Evolutionary conservation across 108 stramenopile genomes (phyloP).

Genomic region (Nitzschia inconspicua): DNA sequence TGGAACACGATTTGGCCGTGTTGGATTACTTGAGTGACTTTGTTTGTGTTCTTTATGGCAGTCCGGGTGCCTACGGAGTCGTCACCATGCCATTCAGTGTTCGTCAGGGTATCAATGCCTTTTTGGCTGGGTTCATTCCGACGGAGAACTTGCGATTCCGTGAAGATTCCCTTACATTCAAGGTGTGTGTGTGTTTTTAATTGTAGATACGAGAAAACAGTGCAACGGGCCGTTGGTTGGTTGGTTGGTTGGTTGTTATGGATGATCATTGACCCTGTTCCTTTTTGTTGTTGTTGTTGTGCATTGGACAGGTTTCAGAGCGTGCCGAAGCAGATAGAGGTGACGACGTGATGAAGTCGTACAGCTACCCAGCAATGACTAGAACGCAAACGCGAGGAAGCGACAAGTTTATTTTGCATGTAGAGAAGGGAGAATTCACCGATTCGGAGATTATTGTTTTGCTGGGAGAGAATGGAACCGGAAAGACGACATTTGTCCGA

Average conservation of each 20-base stretch:
- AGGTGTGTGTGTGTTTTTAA: conserved; percentile 77
- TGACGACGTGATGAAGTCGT: conserved; percentile 69
- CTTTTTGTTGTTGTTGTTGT: conserved; percentile 1
- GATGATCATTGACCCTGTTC: not conserved
- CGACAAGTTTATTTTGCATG: conserved; percentile 90
- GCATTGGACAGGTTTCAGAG: conserved; percentile 51
- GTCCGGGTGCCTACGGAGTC: conserved; percentile 96
- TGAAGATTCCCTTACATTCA: conserved; percentile 94
- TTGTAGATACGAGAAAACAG: too few species aligned
- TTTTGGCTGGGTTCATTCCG: conserved; percentile 97
- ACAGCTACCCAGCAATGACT: conserved; percentile 95
- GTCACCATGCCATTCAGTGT: conserved; percentile 99
- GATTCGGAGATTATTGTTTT: conserved; percentile 98
- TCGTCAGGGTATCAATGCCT: conserved; percentile 98
- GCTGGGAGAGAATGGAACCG: conserved; percentile 97
- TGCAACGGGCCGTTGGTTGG: too few species aligned
- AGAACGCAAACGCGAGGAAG: conserved; percentile 89
- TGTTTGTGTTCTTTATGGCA: conserved; percentile 97
- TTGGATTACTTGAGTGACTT: conserved; percentile 98
- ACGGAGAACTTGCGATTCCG: conserved; percentile 99
- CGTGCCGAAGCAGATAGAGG: conserved; percentile 69
- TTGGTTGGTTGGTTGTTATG: too few species aligned
- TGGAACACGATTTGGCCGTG: conserved; percentile 99
- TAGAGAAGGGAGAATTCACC: conserved; percentile 91
- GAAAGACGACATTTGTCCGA: conserved; percentile 92